Evolutionary conservation across 2,329 filamentous ascomycete species (phyloP), one percentile per base, ranked within the genome.

Genomic region (Paraphoma sp.): DNA sequence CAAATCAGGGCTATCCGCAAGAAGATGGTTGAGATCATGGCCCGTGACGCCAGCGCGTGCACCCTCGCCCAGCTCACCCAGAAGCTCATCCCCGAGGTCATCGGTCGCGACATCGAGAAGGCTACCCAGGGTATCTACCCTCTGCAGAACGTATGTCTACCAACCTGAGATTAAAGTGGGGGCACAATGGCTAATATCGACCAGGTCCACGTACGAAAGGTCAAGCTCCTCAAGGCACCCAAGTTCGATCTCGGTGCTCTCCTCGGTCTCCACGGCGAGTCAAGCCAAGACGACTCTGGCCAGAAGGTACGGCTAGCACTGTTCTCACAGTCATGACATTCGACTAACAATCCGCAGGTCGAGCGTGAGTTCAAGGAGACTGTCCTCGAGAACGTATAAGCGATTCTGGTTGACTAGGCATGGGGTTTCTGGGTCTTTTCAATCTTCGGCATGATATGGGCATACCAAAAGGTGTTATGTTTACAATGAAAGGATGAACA

Each of bases 21-120:
- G 88, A 98, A 99, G 92, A 99, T 99, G 95, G 91, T 88, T 68
- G 95, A 99, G 84, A 98, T 99, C 83, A 98, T 99, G 83, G 88
- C 91, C 83, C 91, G 93, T 75, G 95, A 99, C 87, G 95, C 95
- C 64, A 87, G 91, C 73, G 92, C 87, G 85, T 96, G 93, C 89
- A 96, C 93, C 67, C 89, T 99, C 70, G 89, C 91, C 74, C 94
- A 98, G 87, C 89, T 99, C 75, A 97, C 93, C 78, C 91, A 92
- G 80, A 99, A 99, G 90, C 89, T 99, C 76, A 98, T 99, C 79
- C 95, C 95, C 68, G 95, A 99, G 86, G 95, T 98, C 72, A 98
- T 99, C 81, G 95, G 95, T 75, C 93, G 95, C 79, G 95, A 98
- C 87, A 99, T 99, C 72, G 95, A 99, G 89, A 99, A 99, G 89